These are phyloP conservation scores for Sporothrix pallida DNA, from an alignment of 2,329 filamentous ascomycete genomes.

Conservation along the genomic window DNA sequence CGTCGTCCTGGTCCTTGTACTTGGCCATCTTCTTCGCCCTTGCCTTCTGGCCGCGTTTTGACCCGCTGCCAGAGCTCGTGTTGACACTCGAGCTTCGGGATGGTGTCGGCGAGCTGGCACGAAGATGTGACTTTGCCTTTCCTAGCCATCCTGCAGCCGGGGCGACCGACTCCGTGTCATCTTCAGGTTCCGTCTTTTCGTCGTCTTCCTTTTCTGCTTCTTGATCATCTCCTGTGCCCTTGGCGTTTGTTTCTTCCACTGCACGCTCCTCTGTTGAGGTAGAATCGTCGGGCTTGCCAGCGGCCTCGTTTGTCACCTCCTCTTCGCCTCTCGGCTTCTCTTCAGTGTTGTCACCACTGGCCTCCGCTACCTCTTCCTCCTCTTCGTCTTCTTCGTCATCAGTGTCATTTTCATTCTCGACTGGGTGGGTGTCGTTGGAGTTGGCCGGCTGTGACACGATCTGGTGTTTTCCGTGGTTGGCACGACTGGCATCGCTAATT, in stretches of 20 bases:
- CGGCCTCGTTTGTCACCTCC: not conserved
- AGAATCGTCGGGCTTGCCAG: not conserved
- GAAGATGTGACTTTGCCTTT: constrained; percentile 30
- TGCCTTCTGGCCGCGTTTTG: constrained; percentile 74
- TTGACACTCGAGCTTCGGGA: constrained; percentile 42
- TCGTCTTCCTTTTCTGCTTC: constrained; percentile 34
- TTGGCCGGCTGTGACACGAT: constrained; percentile 43
- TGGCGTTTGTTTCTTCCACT: not conserved
- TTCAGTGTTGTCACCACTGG: not conserved
- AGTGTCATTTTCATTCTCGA: constrained; percentile 35
- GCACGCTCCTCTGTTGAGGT: not conserved
- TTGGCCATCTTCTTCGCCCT: constrained; percentile 92
- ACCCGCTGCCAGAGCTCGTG: constrained; percentile 48
- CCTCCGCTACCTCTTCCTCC: constrained; percentile 40
- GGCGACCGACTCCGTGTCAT: constrained; percentile 34
- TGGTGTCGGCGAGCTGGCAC: constrained; percentile 34
- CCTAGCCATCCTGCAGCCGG: constrained; percentile 34
- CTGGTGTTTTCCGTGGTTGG: constrained; percentile 74
- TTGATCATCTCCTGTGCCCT: not conserved
- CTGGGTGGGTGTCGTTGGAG: constrained; percentile 27
- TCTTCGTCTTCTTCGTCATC: constrained; percentile 40
- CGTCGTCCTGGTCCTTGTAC: constrained; percentile 93
- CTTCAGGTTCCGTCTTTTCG: constrained; percentile 38
- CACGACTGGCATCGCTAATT: constrained; percentile 86
- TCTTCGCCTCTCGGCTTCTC: not conserved